Evolutionary conservation across 345 rosid genomes (phyloP), one percentile per base, ranked within the genome.

Genomic region (Gossypium herbaceum): DNA sequence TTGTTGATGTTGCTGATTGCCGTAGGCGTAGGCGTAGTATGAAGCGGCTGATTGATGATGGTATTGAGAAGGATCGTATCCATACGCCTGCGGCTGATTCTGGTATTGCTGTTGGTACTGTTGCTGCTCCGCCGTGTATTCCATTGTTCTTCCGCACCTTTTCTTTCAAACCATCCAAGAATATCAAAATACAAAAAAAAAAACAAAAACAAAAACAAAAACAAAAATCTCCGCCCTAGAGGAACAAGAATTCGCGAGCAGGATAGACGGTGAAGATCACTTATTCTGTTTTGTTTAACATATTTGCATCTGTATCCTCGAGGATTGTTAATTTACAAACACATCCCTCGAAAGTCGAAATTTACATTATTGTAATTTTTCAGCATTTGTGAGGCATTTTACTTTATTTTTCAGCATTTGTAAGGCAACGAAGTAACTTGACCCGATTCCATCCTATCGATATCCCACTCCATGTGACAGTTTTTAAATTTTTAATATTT

Each of bases 61-160:
- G 13, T 54, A 65, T n/a, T 47, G 73, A 16, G 82, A 75, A 75
- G 76, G 73, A 59, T 65, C 79, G 45, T 72, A 57, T 17, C 43
- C 79, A 54, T 72, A 48, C 3, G 77, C 73, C 45, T 25, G 73
- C 8, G 55, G 72, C 43, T 72, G 82, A 13, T 52, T 48, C 34
- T 79, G 82, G 54, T 79, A 57, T 50, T 79, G 82, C 16, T 60
- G 74, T 39, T 74, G 78, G 59, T 48, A 48, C 20, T 15, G 63
- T 3, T 75, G 68, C 12, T 75, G 45, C 44, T 69, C 59, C 59
- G 73, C 73, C 73, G 25, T 69, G 71, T 76, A 68, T 45, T 77
- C 77, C 83, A 80, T 80, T 9, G 72, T 47, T 17, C 48, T 3
- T n/a, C 56, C 39, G 0, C 64, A 0, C 4, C 9, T 59, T 12